Evolutionary conservation across 495 filamentous ascomycete species (phyloP).

Genomic region (Podospora conica): DNA sequence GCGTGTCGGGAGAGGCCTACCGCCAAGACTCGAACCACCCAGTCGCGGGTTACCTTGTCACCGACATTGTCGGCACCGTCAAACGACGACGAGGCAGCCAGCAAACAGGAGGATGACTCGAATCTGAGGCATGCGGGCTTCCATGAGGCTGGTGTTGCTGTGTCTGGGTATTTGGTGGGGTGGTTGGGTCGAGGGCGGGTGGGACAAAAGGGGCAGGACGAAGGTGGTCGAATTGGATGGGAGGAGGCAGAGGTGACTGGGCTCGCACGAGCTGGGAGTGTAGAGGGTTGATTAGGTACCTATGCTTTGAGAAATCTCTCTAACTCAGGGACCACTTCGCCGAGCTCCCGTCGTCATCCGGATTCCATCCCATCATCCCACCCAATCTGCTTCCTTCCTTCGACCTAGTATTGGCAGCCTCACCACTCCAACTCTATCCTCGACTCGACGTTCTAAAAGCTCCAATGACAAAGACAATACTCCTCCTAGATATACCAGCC

Average conservation of each 20-base stretch:
- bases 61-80: not conserved
- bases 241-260: not conserved
- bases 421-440: no score
- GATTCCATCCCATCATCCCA: no score
- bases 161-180: not conserved
- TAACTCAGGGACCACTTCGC: no score
- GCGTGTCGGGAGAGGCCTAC: constrained; percentile 4
- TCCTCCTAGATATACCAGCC: no score
- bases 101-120: not conserved
- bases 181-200: not conserved
- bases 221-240: not conserved
- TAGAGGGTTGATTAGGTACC: no score
- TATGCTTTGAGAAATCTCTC: no score
- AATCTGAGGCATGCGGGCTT: not conserved
- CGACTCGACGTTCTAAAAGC: no score
- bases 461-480: no score
- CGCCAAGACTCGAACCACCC: not conserved
- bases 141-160: not conserved
- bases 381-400: no score
- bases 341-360: no score
- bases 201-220: not conserved
- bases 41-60: not conserved
- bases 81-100: not conserved
- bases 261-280: not conserved
- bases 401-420: no score